phyloP scores from a whole-genome alignment of 1,284 basidiomycete species.

The Cutaneotrichosporon sp. region DNA sequence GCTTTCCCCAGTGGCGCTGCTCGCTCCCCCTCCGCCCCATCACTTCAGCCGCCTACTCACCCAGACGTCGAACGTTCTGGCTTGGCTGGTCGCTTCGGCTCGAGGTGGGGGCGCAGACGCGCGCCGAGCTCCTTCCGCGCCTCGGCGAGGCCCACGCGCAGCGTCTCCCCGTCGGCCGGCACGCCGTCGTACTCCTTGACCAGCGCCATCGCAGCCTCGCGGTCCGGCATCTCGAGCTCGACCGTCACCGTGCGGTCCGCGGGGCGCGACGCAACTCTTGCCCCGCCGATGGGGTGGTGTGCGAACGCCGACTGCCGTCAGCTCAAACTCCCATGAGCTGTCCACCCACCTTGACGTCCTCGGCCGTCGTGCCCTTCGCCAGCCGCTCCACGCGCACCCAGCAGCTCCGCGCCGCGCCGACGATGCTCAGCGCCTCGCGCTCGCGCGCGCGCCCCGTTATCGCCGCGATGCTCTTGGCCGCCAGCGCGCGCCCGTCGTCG shows the following conservation, averaged over 20 bases:
- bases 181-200: slow-evolving; percentile 75
- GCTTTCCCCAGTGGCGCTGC: too few species aligned
- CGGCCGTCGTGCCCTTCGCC: slow-evolving; percentile 73
- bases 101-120: background rate
- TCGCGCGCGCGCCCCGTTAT: slow-evolving; percentile 1
- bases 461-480: slow-evolving; percentile 13
- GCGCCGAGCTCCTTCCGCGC: background rate
- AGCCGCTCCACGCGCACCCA: slow-evolving; percentile 75
- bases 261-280: slow-evolving; percentile 53
- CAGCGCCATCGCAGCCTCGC: slow-evolving; percentile 65
- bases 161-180: slow-evolving; percentile 73
- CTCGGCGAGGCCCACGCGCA: slow-evolving; percentile 61
- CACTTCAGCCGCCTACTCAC: background rate
- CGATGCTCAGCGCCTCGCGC: slow-evolving; percentile 58
- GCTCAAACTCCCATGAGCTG: background rate
- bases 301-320: slow-evolving; percentile 72
- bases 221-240: slow-evolving; percentile 70
- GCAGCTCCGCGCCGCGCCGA: slow-evolving; percentile 66
- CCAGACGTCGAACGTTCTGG: slow-evolving; percentile 2
- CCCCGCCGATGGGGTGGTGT: slow-evolving; percentile 66
- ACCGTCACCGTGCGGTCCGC: slow-evolving; percentile 60
- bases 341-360: slow-evolving; percentile 66
- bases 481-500: slow-evolving; percentile 11
- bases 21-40: too few species aligned
- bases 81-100: background rate